Conservation (phyloP, 2,329 filamentous ascomycete genomes). For the Trichothecium roseum region DNA sequence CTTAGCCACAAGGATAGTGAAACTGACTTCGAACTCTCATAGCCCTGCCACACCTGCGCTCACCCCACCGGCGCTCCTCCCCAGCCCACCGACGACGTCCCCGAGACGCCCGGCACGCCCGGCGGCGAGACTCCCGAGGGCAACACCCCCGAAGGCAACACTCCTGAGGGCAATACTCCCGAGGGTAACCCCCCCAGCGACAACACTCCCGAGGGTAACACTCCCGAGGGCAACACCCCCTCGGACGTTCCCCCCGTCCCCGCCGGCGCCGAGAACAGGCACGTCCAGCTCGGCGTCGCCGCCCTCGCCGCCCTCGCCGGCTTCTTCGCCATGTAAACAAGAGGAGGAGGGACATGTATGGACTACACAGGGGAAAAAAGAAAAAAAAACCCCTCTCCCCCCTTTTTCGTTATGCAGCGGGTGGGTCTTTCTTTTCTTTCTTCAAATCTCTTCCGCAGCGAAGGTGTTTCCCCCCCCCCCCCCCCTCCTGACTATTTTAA, state of each 20-base stretch:
- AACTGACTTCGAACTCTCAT: not conserved
- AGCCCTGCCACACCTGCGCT: conserved; percentile 2
- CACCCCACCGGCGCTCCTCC: not conserved
- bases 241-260: conserved; percentile 2
- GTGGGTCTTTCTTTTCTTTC: no score
- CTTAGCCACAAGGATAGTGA: not conserved
- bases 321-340: conserved; percentile 6
- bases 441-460: no score
- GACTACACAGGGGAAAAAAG: no score
- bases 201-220: conserved; percentile 1
- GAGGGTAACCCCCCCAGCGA: not conserved
- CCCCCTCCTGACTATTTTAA: no score
- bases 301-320: conserved; percentile 4
- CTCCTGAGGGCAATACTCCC: not conserved
- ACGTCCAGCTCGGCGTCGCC: conserved; percentile 2
- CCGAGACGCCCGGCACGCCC: not conserved
- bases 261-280: conserved; percentile 1
- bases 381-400: no score
- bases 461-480: no score
- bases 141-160: no score
- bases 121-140: not conserved
- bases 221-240: not conserved
- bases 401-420: no score
- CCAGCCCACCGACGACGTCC: not conserved
- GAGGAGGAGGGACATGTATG: no score